phyloP scores from a whole-genome alignment of 768 basidiomycete species.

The Mycena belliarum region DNA sequence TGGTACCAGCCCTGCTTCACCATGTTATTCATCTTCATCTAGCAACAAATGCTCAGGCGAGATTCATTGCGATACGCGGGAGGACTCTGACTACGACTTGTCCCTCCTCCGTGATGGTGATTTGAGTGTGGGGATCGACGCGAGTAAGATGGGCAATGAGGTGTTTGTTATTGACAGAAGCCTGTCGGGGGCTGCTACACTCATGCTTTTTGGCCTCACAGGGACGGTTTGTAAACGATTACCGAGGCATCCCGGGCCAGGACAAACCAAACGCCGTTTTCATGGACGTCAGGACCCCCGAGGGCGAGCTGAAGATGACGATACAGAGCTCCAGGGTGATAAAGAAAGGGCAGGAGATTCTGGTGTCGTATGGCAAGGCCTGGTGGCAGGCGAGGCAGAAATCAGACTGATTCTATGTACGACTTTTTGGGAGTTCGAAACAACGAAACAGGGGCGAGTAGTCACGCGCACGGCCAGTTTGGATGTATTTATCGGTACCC shows the following conservation, averaged over 20 bases:
- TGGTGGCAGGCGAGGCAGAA: conserved; percentile 58
- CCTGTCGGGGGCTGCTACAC: background rate
- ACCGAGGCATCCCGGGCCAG: conserved; percentile 61
- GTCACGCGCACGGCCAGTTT: no score
- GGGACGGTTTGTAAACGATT: conserved; percentile 89
- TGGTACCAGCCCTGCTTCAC: conserved; percentile 31
- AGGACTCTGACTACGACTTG: conserved; percentile 83
- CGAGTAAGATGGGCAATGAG: conserved; percentile 76
- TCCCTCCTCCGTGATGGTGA: conserved; percentile 61
- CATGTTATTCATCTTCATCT: no score
- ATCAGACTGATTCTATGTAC: no score
- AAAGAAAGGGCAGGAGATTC: conserved; percentile 79
- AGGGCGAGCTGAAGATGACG: conserved; percentile 74
- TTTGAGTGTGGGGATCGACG: conserved; percentile 76
- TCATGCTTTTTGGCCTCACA: background rate
- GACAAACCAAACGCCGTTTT: conserved; percentile 72
- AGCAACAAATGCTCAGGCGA: conserved; percentile 49
- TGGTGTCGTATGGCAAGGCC: conserved; percentile 86
- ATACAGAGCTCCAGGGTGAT: conserved; percentile 70
- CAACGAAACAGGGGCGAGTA: no score
- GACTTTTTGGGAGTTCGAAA: no score
- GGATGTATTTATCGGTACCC: no score
- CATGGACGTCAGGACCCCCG: conserved; percentile 49
- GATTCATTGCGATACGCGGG: conserved; percentile 76
- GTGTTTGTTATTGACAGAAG: background rate